Conservation (phyloP, 768 basidiomycete species). For the Clitopilus hobsonii region DNA sequence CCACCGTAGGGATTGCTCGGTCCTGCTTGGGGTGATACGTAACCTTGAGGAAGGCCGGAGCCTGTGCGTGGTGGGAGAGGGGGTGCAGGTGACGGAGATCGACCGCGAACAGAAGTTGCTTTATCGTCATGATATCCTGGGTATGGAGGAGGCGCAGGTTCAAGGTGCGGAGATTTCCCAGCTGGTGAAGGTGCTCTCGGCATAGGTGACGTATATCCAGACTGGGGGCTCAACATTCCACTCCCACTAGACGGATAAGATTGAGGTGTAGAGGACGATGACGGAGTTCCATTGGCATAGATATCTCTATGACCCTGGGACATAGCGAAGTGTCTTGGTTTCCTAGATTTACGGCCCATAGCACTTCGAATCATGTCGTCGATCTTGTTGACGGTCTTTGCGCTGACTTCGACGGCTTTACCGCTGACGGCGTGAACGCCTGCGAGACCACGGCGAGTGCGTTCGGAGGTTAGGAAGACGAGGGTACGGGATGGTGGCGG, state of each 20-base stretch:
- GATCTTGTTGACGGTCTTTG: slow-evolving; percentile 56
- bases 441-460: slow-evolving; percentile 51
- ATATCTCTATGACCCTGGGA: not conserved
- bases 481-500: slow-evolving; percentile 40
- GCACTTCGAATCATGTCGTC: slow-evolving; percentile 56
- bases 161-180: slow-evolving; percentile 12
- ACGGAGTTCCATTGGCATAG: not conserved
- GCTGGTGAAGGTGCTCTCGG: slow-evolving; percentile 15
- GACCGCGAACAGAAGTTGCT: slow-evolving; percentile 28
- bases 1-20: not conserved
- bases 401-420: slow-evolving; percentile 61
- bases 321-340: slow-evolving; percentile 12
- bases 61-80: slow-evolving; percentile 30
- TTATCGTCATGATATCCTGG: slow-evolving; percentile 13
- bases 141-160: slow-evolving; percentile 6
- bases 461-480: slow-evolving; percentile 56
- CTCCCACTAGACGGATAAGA: too few species aligned
- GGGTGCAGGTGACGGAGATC: slow-evolving; percentile 22
- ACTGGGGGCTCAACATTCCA: not conserved
- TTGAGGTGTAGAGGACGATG: not conserved
- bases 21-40: slow-evolving; percentile 5
- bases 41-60: slow-evolving; percentile 6
- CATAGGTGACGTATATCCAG: slow-evolving; percentile 10
- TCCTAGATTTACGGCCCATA: slow-evolving; percentile 41
- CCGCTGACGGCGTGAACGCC: slow-evolving; percentile 62